Base-by-base conservation (phyloP, 2,329 filamentous ascomycete species). In the Hymenoscyphus occultus region DNA sequence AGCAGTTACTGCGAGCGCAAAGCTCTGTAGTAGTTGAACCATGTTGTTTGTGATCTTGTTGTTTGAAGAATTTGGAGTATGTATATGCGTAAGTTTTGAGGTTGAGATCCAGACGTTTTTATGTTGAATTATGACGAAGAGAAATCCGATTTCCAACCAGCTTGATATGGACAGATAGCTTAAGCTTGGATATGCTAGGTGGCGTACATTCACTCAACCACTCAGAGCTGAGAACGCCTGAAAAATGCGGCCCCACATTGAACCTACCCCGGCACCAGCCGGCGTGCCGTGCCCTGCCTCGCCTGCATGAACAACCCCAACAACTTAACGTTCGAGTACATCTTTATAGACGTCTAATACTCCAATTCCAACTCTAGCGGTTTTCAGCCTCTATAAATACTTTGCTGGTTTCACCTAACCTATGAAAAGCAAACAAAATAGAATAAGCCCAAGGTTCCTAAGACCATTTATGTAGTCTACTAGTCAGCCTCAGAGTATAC, bases 1-100 rank as follows among this genome's bases (percentile, higher is more conserved):
- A 67, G 83, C 81, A 70, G 82, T 79, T 68, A 82, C 81, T 70
- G 82, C 79, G 77, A 87, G 78, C 77, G 86, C 77, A 73, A 88
- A 80, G 80, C 82, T 84, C 82, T 86, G 87, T 71, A 88, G 71
- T 64, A 84, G 57, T 51, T 65, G 78, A 66, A 75, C 70, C 74
- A 76, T 75, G 61, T 66, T 72, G 69, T 54, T 51, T 57, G 61
- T 65, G 35, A 39, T 54, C 48, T 57, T 60, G 42, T 54, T 54
- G 56, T 48, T 39, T 62, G 39, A 40, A 54, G 35, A 35, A 39
- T 31, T 9, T 42, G 9, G 7, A 32, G 59, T 19, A 32, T 54
- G 19, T 59, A 61, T 60, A 7, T 51, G 10, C 19, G 28, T 32
- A 5, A 35, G 56, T 14, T 39, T 54, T 32, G 22, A 57, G 22